Base-by-base conservation (phyloP, 441 rosid species). In the Adansonia madagascariensis region DNA sequence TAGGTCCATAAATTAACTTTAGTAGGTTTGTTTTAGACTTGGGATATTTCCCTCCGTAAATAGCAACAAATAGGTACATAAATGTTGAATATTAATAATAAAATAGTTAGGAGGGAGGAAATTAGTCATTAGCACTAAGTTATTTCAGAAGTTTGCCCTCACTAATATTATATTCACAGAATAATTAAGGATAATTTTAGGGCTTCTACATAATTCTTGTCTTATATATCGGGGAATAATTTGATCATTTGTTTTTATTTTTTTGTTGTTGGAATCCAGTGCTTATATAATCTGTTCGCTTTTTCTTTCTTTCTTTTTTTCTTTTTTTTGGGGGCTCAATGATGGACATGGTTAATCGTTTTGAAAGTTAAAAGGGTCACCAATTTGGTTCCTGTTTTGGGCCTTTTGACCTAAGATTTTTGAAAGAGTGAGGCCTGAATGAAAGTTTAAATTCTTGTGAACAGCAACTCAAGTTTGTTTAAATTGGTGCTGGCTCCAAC, bases 31-130 rank as follows among this genome's bases (percentile, higher is more conserved):
- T 31, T 31, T 31, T 39, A 52, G 80, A 44, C 31, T 17, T 41
- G 6, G 55, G 61, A 31, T 20, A 4, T 15, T 63, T 31, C 68
- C 78, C 49, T 75, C 62, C 71, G 80, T 77, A 77, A 35, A 77
- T 77, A 70, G 39, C 59, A 17, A 39, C 14, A 41, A 50, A 68
- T 68, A 41, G 59, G 50, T 76, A 66, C n/a, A 77, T 55, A 68
- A 77, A 39, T 67, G 79, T 76, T 66, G 74, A 31, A 76, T 67
- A 55, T 68, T 31, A 46, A 41, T 56, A 47, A 17, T n/a, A 59
- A 39, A 46, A n/a, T 4, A 76, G 73, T 41, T 78, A 65, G 82
- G 80, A 79, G 78, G 84, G 75, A 75, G 75, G 81, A 78, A 60
- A 31, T 22, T 22, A 46, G 68, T 20, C 0, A 0, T 59, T 20